Conservation (phyloP, 1,139 yeast genomes). For the Sugiyamaella castrensis region DNA sequence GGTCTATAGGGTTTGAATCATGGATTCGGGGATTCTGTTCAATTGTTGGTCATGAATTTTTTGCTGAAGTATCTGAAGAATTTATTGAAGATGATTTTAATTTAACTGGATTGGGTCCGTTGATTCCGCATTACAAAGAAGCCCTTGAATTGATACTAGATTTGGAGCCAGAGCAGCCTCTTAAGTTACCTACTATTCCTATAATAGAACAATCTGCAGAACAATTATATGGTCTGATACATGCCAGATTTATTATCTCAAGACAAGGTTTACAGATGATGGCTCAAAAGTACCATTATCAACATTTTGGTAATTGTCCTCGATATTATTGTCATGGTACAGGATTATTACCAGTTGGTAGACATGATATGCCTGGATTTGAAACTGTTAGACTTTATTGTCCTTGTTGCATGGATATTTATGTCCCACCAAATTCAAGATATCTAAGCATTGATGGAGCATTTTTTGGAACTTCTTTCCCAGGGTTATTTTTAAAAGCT, state of each 20-base stretch:
- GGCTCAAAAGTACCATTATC: conserved; percentile 93
- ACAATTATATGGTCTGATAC: conserved; percentile 86
- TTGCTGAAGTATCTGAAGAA: conserved; percentile 88
- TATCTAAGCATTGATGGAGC: conserved; percentile 93
- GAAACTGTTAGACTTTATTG: conserved; percentile 91
- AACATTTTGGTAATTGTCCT: conserved; percentile 90
- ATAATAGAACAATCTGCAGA: conserved; percentile 88
- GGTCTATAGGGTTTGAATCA: conserved; percentile 39
- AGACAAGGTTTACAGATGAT: conserved; percentile 88
- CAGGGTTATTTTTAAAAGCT: conserved; percentile 85
- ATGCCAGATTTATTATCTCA: conserved; percentile 85
- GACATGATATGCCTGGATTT: conserved; percentile 85
- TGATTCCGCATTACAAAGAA: conserved; percentile 88
- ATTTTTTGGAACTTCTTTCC: conserved; percentile 92
- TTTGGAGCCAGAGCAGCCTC: conserved; percentile 66
- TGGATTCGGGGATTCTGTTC: conserved; percentile 93
- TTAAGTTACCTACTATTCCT: conserved; percentile 65
- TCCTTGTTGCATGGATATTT: conserved; percentile 90
- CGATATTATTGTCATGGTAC: conserved; percentile 89
- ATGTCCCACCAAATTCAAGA: conserved; percentile 80
- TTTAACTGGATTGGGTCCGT: conserved; percentile 78
- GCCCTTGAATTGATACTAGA: conserved; percentile 90
- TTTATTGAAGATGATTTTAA: conserved; percentile 96
- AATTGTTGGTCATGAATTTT: conserved; percentile 86
- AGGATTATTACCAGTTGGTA: conserved; percentile 88